Evolutionary conservation across 208 protist species (phyloP), one percentile per base, ranked within the genome.

Genomic region (Leishmania martiniquensis): DNA sequence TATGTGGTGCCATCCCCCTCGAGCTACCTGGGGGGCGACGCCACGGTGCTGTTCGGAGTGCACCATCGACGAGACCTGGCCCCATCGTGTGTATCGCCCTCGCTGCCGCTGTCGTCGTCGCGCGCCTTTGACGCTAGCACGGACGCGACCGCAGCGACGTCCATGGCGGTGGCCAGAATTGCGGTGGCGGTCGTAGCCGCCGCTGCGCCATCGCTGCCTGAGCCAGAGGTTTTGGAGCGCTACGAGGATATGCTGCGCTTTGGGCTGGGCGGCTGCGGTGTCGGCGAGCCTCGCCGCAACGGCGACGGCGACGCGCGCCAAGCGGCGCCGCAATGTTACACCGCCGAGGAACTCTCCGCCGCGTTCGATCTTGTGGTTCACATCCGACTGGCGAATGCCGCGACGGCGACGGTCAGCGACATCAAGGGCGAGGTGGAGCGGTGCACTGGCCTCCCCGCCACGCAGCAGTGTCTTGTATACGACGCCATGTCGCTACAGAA

Each of bases 361-460:
- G 39, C 39, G 13, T 75, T 86, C n/a, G 76, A 63, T 37, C 69
- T 83, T 9, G 34, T 86, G 6, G 45, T 80, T 1, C 77, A 66
- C 70, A 74, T 60, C 34, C 70, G 6, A 17, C 70, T 74, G 12
- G 34, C 52, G 9, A 15, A 49, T 4, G 68, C 17, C 70, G 75
- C 63, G 29, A 44, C 55, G 5, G 68, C 82, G 29, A 89, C 82
- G 13, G 80, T 94, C 17, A 47, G 71, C 3, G 77, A 92, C 55
- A 72, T 91, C 7, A 94, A 94, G 75, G 51, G 63, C 32, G 85
- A 88, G 78, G 54, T 94, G 69, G 84, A 85, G 73, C 73, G 60
- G 37, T 86, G 84, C 44, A 59, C 87, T 3, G 85, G 87, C 25
- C 72, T 94, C 44, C 57, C 81, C 1, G 68, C 37, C 47, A 60